Percentiles rank a stretch among this genome's conserved stretches.
Evolutionary conservation across 192 early-diverging fungal species (phyloP).

Genomic region (Podila minutissima): DNA sequence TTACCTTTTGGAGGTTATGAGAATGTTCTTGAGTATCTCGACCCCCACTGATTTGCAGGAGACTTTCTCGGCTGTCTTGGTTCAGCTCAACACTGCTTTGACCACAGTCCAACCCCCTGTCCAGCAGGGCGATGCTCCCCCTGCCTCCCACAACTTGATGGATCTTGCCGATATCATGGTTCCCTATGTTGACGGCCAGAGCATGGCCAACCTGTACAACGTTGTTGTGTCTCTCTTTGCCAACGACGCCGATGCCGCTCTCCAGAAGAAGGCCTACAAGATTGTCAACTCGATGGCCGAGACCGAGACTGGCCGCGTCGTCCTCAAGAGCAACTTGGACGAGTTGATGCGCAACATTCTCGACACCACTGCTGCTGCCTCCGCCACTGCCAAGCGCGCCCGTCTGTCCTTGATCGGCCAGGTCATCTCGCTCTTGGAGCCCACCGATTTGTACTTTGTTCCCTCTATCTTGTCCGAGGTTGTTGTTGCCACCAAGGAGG

Average conservation of each 20-base stretch:
- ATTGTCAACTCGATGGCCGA: slow-evolving; percentile 70
- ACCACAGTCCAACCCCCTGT: slow-evolving; percentile 59
- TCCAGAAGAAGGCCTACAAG: slow-evolving; percentile 98
- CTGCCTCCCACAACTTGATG: slow-evolving; percentile 87
- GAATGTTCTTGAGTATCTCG: slow-evolving; percentile 72
- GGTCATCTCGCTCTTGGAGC: slow-evolving; percentile 70
- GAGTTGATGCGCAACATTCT: slow-evolving; percentile 74
- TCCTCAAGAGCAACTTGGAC: slow-evolving; percentile 60
- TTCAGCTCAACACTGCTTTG: slow-evolving; percentile 66
- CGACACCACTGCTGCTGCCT: slow-evolving; percentile 72
- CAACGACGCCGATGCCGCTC: slow-evolving; percentile 70
- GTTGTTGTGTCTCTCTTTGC: slow-evolving; percentile 62
- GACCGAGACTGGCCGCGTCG: slow-evolving; percentile 56
- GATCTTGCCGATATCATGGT: slow-evolving; percentile 84
- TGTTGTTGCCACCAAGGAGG: slow-evolving; percentile 94
- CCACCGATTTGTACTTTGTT: slow-evolving; percentile 83
- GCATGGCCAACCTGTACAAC: slow-evolving; percentile 67
- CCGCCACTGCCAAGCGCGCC: slow-evolving; percentile 81
- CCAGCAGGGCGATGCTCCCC: slow-evolving; percentile 66
- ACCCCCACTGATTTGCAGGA: slow-evolving; percentile 66
- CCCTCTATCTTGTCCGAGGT: slow-evolving; percentile 90
- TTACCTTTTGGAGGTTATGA: slow-evolving; percentile 75
- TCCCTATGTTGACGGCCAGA: slow-evolving; percentile 76
- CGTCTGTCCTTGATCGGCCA: slow-evolving; percentile 76
- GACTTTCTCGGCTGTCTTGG: slow-evolving; percentile 71